These are phyloP conservation scores for Rhodamnia argentea DNA, from an alignment of 345 rosid species.

Conservation along the genomic window DNA sequence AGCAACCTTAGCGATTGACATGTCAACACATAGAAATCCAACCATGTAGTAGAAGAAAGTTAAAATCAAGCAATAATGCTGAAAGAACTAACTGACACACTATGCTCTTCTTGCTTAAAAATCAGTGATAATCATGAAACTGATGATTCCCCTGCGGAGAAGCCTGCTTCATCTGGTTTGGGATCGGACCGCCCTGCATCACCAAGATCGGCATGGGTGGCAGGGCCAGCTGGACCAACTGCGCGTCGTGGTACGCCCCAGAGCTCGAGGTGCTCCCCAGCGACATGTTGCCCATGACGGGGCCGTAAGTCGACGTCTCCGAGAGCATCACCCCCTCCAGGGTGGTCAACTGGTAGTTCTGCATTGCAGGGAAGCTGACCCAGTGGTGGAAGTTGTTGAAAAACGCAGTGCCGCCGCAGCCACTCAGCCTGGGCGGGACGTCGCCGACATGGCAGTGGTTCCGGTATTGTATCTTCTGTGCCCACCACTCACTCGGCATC, in stretches of 20 bases:
- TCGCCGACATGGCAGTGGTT: neutral
- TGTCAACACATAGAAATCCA: neutral
- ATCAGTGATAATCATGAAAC: neutral
- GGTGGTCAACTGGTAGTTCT: neutral
- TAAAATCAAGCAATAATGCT: neutral
- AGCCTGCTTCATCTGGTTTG: neutral
- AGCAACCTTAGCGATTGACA: no score
- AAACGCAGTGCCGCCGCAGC: neutral
- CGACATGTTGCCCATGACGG: neutral
- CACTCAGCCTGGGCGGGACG: neutral
- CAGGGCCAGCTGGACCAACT: neutral
- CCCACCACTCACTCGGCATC: neutral
- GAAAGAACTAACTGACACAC: neutral
- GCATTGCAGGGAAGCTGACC: neutral
- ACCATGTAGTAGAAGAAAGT: neutral
- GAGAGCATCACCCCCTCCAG: neutral
- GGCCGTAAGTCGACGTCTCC: neutral
- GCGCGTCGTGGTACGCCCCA: neutral
- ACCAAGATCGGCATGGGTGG: neutral
- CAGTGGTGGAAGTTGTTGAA: neutral
- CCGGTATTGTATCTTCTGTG: neutral
- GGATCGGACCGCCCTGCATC: neutral
- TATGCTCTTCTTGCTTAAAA: neutral
- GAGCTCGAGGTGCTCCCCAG: neutral
- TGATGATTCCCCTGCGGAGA: neutral